A percentile compares a stretch with the other conserved stretches of the same genome.
phyloP scores from a whole-genome alignment of 441 rosid genomes.

The Rhodomyrtus psidioides region DNA sequence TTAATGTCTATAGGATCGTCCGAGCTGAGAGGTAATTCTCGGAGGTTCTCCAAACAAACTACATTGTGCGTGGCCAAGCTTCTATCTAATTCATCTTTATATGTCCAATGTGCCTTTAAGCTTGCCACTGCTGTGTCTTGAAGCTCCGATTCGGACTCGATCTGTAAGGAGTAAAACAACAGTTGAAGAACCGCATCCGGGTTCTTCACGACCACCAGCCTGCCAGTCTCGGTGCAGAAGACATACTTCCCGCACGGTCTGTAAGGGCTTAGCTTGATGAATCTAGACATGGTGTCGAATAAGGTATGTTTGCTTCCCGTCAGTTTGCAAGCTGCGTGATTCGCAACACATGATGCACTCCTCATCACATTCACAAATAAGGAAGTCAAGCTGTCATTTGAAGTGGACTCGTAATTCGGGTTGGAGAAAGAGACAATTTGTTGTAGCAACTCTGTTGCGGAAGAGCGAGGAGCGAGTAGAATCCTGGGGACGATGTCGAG shows the following conservation, averaged over 20 bases:
- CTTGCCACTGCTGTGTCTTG: background rate
- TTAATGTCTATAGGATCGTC: too few species aligned
- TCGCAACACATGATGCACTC: background rate
- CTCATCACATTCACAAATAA: background rate
- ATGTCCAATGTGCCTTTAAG: background rate
- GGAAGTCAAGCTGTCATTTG: background rate
- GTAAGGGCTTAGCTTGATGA: background rate
- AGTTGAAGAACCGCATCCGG: background rate
- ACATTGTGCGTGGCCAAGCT: background rate
- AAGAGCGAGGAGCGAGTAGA: constrained; percentile 45
- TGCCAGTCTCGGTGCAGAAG: background rate
- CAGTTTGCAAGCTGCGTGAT: background rate
- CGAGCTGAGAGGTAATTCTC: background rate
- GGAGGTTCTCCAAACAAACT: background rate
- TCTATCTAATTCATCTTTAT: background rate
- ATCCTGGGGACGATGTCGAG: constrained; percentile 70
- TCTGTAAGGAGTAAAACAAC: background rate
- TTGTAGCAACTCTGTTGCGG: constrained; percentile 16
- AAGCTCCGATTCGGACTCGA: background rate
- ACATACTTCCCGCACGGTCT: background rate
- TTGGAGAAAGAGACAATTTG: constrained; percentile 20
- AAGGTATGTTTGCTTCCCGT: background rate
- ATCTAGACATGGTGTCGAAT: background rate
- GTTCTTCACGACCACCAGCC: background rate
- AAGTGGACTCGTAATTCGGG: background rate